phyloP scores from a whole-genome alignment of 768 basidiomycete species.

The Dacryopinax primogenitus region DNA sequence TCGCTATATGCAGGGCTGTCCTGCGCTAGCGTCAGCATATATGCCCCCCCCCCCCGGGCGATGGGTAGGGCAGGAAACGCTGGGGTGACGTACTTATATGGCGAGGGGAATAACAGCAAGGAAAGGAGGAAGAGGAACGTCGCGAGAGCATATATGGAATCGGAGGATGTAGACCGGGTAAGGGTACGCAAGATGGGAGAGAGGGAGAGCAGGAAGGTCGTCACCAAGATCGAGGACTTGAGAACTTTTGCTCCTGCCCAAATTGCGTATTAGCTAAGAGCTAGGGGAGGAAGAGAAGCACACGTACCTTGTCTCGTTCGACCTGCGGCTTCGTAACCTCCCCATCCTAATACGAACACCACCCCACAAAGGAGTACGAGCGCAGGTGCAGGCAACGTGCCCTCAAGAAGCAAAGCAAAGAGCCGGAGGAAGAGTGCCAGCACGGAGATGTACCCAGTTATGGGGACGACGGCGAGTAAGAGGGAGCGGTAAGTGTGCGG shows the following conservation, averaged over 20 bases:
- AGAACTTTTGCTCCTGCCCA: constrained; percentile 50
- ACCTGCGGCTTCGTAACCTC: constrained; percentile 44
- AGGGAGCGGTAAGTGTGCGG: constrained; percentile 49
- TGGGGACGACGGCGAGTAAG: constrained; percentile 20
- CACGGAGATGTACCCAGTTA: neutral
- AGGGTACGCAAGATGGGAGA: constrained; percentile 85
- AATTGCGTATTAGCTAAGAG: neutral
- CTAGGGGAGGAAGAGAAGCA: neutral
- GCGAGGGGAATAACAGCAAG: neutral
- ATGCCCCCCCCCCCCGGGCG: no score
- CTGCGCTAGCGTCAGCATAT: neutral
- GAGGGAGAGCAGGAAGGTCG: constrained; percentile 76
- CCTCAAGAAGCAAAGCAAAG: constrained; percentile 58
- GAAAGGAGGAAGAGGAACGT: constrained; percentile 61
- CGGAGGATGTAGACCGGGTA: constrained; percentile 88
- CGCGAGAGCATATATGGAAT: constrained; percentile 94
- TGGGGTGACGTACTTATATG: neutral
- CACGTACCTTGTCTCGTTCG: constrained; percentile 9
- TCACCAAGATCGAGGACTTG: constrained; percentile 75
- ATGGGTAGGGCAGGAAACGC: neutral
- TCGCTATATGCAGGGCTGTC: neutral
- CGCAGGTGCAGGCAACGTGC: constrained; percentile 50
- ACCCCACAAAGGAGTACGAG: constrained; percentile 52
- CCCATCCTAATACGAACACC: constrained; percentile 49
- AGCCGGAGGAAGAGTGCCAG: constrained; percentile 56